Base-by-base conservation (phyloP, 2,329 filamentous ascomycete species). In the Sporothrix variecibatus region DNA sequence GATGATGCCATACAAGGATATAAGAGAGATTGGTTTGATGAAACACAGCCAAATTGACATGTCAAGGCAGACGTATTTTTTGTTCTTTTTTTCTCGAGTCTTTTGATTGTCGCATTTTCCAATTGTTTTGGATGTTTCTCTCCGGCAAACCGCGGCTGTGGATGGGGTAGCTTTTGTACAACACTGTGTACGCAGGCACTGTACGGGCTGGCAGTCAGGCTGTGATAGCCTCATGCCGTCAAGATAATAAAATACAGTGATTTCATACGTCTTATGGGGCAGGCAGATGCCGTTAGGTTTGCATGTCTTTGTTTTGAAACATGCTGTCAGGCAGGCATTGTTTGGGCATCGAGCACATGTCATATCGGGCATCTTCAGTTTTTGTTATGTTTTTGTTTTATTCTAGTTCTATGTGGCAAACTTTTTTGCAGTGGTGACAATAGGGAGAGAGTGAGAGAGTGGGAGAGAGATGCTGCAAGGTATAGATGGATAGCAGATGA, bases 381-480 rank as follows among this genome's bases (percentile, higher is more conserved):
- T 60, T 67, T 46, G 38, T 46, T 15, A 28, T 67, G 38, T 67
- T 67, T 65, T 67, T 67, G 26, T 67, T 67, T 67, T 67, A 46
- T 67, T 67, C 62, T 43, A 46, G 38, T 46, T 46, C 62, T 67
- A 67, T 43, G 28, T 46, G 62, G 62, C 62, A 46, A 67, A 23
- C 23, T 46, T 46, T 62, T 62, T 65, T 46, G 62, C 28, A 46
- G 38, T 20, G n/a, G 38, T 46, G 23, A 46, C 62, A 67, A 46
- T 40, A 20, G 31, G 20, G 62, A 38, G 58, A n/a, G 58, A 23
- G 58, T 17, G 56, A 62, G 56, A 15, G 58, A 62, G 58, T 20
- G 43, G 9, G 40, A 43, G 6, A 11, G 40, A 43, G 31, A 31
- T 40, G 62, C 40, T 67, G 38, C 62, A 67, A 67, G 62, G 38